These are phyloP conservation scores for Trichophyton rubrum DNA, from an alignment of 2,329 filamentous ascomycete genomes.

Conservation along the genomic window DNA sequence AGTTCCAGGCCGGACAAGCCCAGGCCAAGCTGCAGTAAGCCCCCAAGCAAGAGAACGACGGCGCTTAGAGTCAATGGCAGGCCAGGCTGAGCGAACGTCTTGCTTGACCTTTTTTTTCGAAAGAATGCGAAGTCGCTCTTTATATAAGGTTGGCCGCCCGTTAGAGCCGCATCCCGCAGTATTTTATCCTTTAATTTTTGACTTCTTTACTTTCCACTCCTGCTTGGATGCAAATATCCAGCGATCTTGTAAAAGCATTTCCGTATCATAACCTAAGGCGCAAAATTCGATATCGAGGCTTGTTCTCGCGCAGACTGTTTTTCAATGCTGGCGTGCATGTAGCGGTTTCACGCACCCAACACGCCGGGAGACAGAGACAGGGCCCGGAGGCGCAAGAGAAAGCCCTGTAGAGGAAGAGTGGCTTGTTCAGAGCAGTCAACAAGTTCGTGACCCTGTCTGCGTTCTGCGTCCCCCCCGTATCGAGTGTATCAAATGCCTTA, in stretches of 20 bases:
- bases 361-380: background rate
- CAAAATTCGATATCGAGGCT: background rate
- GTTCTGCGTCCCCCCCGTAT: too few relatives aligned
- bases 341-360: background rate
- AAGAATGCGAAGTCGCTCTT: background rate
- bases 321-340: background rate
- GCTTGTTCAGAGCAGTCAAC: background rate
- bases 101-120: background rate
- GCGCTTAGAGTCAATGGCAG: background rate
- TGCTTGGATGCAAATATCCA: background rate
- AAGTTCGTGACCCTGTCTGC: background rate
- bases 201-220: background rate
- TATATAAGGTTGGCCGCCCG: background rate
- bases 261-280: background rate
- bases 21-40: background rate
- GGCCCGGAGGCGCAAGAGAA: too few relatives aligned
- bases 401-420: background rate
- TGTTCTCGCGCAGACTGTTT: background rate
- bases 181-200: background rate
- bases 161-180: background rate
- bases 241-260: too few relatives aligned
- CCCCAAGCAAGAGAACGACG: background rate
- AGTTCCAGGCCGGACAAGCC: background rate
- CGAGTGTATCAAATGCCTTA: background rate
- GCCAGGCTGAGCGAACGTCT: background rate